Conservation (phyloP, 768 basidiomycete genomes). For the Hebeloma cylindrosporum region DNA sequence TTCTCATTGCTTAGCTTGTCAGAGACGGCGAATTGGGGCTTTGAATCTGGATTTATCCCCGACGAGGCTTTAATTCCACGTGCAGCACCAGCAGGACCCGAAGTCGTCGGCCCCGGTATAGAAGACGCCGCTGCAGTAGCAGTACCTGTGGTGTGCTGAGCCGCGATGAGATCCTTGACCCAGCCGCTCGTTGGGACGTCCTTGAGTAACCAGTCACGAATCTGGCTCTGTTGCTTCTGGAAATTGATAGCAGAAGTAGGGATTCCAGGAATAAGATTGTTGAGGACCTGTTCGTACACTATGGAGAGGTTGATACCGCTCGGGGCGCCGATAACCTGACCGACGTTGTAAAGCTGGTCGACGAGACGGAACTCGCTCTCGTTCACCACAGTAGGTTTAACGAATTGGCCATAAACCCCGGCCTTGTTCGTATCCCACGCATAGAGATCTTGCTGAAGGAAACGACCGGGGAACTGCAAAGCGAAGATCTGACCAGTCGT, state of each 20-base stretch:
- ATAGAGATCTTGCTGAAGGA: conserved; percentile 21
- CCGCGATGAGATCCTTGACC: conserved; percentile 19
- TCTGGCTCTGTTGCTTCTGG: conserved; percentile 23
- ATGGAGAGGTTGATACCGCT: conserved; percentile 27
- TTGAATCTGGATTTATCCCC: too few species aligned
- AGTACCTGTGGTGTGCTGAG: conserved; percentile 11
- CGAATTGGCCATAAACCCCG: conserved; percentile 29
- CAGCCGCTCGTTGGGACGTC: conserved; percentile 22
- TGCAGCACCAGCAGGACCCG: too few species aligned
- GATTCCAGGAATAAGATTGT: conserved; percentile 27
- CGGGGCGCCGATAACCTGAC: conserved; percentile 22
- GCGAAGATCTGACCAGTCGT: conserved; percentile 26
- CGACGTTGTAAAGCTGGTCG: conserved; percentile 28
- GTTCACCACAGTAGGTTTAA: conserved; percentile 28
- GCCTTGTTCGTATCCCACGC: conserved; percentile 26
- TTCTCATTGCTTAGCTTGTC: conserved; percentile 11
- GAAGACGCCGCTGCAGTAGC: background rate
- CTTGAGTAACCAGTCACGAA: conserved; percentile 28
- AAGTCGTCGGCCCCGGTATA: too few species aligned
- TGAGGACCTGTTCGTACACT: conserved; percentile 27
- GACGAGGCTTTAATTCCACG: too few species aligned
- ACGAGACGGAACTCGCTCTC: conserved; percentile 29
- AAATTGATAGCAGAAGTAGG: conserved; percentile 11
- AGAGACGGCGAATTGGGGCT: conserved; percentile 3
- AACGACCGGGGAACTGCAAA: conserved; percentile 29